Evolutionary conservation across 345 rosid species (phyloP).

Genomic region (Capsella bursapastoris): DNA sequence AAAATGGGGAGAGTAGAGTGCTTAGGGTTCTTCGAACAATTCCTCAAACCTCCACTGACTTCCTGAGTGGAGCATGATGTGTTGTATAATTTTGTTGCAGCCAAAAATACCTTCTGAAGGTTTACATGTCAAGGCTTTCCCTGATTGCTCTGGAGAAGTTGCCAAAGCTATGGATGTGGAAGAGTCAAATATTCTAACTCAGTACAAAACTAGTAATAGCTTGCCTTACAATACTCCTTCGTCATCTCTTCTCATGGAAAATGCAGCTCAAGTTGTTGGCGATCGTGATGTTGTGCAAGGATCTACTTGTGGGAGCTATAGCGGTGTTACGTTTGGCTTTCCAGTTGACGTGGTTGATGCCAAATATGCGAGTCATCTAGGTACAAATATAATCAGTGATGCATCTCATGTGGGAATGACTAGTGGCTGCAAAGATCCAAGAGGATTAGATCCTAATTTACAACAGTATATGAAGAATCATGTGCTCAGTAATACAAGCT

Average conservation of each 20-base stretch:
- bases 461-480: conserved; percentile 46
- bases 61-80: conserved; percentile 35
- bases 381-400: conserved; percentile 39
- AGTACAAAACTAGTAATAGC: conserved; percentile 40
- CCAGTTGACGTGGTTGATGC: conserved; percentile 35
- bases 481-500: conserved; percentile 41
- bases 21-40: conserved; percentile 19
- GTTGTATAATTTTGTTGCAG: conserved; percentile 49
- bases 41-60: conserved; percentile 13
- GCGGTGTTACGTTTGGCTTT: conserved; percentile 41
- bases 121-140: conserved; percentile 50
- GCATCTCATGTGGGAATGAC: conserved; percentile 49
- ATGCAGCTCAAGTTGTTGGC: conserved; percentile 46
- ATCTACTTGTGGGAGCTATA: conserved; percentile 49
- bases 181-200: conserved; percentile 45
- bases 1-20: conserved; percentile 16
- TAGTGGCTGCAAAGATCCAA: conserved; percentile 49
- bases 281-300: conserved; percentile 47
- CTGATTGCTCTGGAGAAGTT: conserved; percentile 46
- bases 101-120: conserved; percentile 51
- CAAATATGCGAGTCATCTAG: conserved; percentile 51
- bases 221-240: conserved; percentile 43
- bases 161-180: conserved; percentile 49
- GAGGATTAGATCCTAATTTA: conserved; percentile 44
- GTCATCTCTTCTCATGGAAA: conserved; percentile 44